phyloP scores from a whole-genome alignment of 2,329 filamentous ascomycete species.

The Ampelomyces quisqualis region DNA sequence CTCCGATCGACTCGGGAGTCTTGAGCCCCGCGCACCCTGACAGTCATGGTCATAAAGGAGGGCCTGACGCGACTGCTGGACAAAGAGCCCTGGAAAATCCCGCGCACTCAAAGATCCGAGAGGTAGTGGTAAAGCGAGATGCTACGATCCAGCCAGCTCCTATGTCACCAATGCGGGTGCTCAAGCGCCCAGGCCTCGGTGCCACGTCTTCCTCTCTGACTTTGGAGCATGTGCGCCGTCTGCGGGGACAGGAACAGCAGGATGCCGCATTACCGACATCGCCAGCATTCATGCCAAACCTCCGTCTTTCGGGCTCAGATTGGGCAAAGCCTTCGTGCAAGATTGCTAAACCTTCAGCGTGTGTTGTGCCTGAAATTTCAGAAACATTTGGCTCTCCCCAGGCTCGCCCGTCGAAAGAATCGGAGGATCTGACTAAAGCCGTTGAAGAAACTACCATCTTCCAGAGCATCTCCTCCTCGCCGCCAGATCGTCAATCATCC shows the following conservation, averaged over 20 bases:
- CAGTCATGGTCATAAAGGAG: too few species aligned
- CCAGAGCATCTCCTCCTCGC: not conserved
- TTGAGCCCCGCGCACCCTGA: too few species aligned
- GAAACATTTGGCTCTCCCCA: not conserved
- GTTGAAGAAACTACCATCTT: not conserved
- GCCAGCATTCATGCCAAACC: not conserved
- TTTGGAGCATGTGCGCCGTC: too few species aligned
- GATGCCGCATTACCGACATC: not conserved
- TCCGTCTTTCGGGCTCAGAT: not conserved
- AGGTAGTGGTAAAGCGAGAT: too few species aligned
- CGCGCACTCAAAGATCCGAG: not conserved
- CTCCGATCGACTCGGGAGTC: too few species aligned
- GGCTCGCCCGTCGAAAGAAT: not conserved
- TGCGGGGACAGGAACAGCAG: not conserved
- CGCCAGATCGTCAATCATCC: not conserved
- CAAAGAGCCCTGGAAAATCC: not conserved
- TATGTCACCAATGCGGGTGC: too few species aligned
- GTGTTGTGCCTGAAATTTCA: not conserved
- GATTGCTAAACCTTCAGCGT: not conserved
- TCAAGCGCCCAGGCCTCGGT: too few species aligned
- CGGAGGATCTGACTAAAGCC: not conserved
- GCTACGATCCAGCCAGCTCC: too few species aligned
- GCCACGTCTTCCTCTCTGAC: too few species aligned
- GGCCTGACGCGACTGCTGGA: too few species aligned
- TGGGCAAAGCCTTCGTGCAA: slow-evolving; percentile 2